These are phyloP conservation scores for Mycena amicta DNA, from an alignment of 768 basidiomycete species.

Conservation along the genomic window DNA sequence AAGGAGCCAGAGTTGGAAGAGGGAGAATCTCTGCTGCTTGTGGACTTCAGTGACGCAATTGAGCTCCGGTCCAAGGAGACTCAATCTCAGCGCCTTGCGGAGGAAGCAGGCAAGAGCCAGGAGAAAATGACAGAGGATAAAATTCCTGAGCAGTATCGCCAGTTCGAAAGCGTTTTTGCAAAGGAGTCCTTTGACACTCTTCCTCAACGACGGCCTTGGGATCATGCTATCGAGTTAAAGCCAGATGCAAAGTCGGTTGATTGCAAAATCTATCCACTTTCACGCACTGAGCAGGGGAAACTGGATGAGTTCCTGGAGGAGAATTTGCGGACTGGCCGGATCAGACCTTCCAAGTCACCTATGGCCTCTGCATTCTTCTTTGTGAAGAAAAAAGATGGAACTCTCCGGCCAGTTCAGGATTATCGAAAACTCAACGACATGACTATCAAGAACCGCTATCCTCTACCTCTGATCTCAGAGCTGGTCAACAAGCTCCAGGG, in stretches of 20 bases:
- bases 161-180: too few species aligned
- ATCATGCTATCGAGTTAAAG: too few species aligned
- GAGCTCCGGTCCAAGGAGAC: background rate
- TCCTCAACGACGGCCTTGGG: too few species aligned
- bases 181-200: too few species aligned
- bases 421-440: conserved; percentile 30
- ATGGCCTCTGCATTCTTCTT: conserved; percentile 27
- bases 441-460: conserved; percentile 36
- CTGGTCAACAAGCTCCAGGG: conserved; percentile 29
- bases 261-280: conserved; percentile 38
- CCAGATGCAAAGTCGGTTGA: too few species aligned
- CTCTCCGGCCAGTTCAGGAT: conserved; percentile 23
- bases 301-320: conserved; percentile 31
- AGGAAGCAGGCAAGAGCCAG: too few species aligned
- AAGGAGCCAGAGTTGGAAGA: too few species aligned
- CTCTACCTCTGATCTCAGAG: conserved; percentile 36
- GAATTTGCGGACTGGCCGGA: conserved; percentile 27
- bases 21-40: too few species aligned
- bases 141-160: too few species aligned
- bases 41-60: too few species aligned
- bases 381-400: conserved; percentile 16
- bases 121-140: too few species aligned
- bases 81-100: background rate
- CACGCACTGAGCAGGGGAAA: conserved; percentile 33
- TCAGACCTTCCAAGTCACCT: conserved; percentile 28